Evolutionary conservation across 352 stramenopile species (phyloP).

Genomic region (Globisporangium irregulare): DNA sequence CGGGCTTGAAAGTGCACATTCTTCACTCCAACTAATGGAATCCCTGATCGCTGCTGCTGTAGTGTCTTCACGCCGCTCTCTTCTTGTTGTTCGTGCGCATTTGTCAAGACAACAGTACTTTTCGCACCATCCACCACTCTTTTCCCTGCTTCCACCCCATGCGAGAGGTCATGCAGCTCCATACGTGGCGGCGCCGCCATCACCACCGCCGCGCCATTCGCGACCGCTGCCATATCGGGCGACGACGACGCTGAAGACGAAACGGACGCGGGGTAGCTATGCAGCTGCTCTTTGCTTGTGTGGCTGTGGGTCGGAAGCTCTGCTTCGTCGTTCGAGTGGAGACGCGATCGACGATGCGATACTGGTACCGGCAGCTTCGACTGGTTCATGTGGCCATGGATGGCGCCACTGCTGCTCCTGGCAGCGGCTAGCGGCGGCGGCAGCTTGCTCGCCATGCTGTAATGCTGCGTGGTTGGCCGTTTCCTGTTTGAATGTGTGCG

Average conservation of each 20-base stretch:
- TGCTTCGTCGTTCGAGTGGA: constrained; percentile 3
- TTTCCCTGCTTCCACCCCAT: neutral
- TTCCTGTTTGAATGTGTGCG: neutral
- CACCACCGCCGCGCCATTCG: constrained; percentile 9
- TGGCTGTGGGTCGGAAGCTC: neutral
- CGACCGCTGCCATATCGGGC: constrained; percentile 8
- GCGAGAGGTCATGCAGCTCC: constrained; percentile 20
- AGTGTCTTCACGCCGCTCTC: neutral
- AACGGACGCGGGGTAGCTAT: constrained; percentile 3
- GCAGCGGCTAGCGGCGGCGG: neutral
- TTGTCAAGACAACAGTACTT: neutral
- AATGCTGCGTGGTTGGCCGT: neutral
- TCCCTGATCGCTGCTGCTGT: constrained; percentile 2
- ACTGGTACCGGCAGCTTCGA: constrained; percentile 7
- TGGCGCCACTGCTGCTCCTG: neutral
- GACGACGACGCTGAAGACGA: constrained; percentile 16
- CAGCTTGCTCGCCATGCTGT: constrained; percentile 9
- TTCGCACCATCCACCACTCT: neutral
- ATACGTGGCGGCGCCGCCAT: constrained; percentile 15
- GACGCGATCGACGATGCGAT: neutral
- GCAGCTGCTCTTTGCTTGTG: neutral
- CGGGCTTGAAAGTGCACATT: neutral
- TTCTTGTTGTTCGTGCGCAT: neutral
- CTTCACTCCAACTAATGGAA: neutral
- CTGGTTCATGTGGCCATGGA: neutral